Base-by-base conservation (phyloP, 1,284 basidiomycete genomes). In the Leccinum huronense region DNA sequence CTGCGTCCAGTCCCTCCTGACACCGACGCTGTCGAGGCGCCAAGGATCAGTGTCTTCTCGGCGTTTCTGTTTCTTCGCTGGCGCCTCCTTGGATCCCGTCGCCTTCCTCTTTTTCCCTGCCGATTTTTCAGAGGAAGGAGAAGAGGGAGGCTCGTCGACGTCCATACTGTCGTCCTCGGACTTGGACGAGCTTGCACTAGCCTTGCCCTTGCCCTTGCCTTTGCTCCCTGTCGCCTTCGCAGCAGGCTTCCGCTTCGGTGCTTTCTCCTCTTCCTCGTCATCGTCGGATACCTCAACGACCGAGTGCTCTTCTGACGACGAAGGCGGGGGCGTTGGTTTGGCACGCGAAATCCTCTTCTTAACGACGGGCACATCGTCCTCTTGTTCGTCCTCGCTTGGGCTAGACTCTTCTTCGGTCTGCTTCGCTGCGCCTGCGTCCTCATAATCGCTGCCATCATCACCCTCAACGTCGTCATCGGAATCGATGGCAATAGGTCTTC, bases 41-140 rank as follows among this genome's bases (percentile, higher is more conserved):
- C 94, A 96, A 3, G 91, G 91, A 71, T 95, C 93, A 33, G 79
- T 83, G 58, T 88, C 84, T 51, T 87, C 83, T 40, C 90, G 84
- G 56, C 78, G 78, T 72, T 87, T 89, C 70, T 84, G 81, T 73
- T 86, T 86, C 73, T 89, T 89, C 42, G 79, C 78, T 0, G 86
- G 84, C 57, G 80, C 80, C 9, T 81, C 80, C 59, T 81, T 80
- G 59, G 79, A 75, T 16, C 76, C 76, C 10, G 77, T 59, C 14
- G 73, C 79, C 73, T 86, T 88, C 60, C 81, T 78, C 73, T 86
- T 88, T 73, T 74, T 85, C 60, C 80, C 84, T 55, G 80, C 79
- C 0, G 76, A 72, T 54, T 80, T 80, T 16, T 75, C 72, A 11
- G 77, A 75, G 7, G 75, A 64, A 13, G 76, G 70, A 1, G 77